Evolutionary conservation across 2,329 filamentous ascomycete species (phyloP).

Genomic region (Monosporascus sp.): DNA sequence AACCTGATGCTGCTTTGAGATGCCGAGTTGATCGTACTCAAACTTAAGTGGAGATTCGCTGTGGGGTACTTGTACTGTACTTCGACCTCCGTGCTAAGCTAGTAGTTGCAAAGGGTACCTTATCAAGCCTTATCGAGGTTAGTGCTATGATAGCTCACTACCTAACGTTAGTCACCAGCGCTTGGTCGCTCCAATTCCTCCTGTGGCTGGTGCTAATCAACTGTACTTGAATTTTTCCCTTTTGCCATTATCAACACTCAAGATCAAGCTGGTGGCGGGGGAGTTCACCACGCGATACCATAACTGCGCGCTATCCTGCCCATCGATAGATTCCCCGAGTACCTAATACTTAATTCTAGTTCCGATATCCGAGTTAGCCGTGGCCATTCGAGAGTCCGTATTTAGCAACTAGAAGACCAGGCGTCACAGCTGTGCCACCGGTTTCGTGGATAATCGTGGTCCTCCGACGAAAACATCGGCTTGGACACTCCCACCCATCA

Average conservation of each 20-base stretch:
- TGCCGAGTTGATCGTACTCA: too few relatives aligned
- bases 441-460: not conserved
- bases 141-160: too few relatives aligned
- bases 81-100: too few relatives aligned
- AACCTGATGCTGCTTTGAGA: too few relatives aligned
- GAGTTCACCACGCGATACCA: not conserved
- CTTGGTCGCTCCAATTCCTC: too few relatives aligned
- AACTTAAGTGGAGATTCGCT: too few relatives aligned
- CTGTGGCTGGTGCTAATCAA: too few relatives aligned
- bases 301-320: not conserved
- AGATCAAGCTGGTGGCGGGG: not conserved
- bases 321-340: not conserved
- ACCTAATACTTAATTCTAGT: not conserved
- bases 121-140: too few relatives aligned
- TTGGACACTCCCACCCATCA: slow-evolving; percentile 8
- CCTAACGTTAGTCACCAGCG: too few relatives aligned
- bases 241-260: not conserved
- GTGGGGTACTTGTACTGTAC: too few relatives aligned
- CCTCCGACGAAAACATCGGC: not conserved
- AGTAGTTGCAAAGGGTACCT: too few relatives aligned
- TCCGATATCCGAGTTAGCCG: not conserved
- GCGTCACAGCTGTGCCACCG: not conserved
- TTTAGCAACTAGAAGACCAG: not conserved
- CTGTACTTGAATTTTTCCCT: not conserved
- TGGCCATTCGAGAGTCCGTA: not conserved